Conservation (phyloP, 1,139 yeast genomes). For the Geotrichum bryndzae region DNA sequence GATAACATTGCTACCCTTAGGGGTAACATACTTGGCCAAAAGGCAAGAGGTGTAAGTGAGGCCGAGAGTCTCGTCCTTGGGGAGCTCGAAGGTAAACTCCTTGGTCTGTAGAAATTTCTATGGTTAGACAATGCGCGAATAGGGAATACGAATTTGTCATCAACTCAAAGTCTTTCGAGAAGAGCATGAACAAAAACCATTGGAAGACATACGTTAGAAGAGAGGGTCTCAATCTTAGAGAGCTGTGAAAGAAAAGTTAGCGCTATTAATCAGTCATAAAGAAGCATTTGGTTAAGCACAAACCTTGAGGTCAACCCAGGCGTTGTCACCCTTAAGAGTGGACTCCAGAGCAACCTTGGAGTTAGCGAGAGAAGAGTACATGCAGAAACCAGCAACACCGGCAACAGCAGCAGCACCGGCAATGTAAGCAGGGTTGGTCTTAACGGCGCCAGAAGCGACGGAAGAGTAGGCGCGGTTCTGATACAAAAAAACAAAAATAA, state of each 20-base stretch:
- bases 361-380: constrained; percentile 10
- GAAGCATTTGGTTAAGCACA: neutral
- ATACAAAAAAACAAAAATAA: neutral
- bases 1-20: constrained; percentile 81
- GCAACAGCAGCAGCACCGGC: constrained; percentile 12
- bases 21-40: constrained; percentile 66
- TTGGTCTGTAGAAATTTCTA: constrained; percentile 46
- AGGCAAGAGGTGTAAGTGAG: constrained; percentile 74
- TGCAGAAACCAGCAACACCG: constrained; percentile 6
- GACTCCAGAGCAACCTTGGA: constrained; percentile 11
- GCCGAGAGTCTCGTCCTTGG: constrained; percentile 68
- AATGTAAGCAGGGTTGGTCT: constrained; percentile 8
- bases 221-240: constrained; percentile 49
- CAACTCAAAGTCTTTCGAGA: neutral
- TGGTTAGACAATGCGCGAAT: neutral
- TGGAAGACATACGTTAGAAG: constrained; percentile 35
- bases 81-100: constrained; percentile 66
- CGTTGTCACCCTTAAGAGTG: constrained; percentile 17
- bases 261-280: neutral
- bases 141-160: neutral
- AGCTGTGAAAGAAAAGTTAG: constrained; percentile 29
- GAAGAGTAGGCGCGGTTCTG: constrained; percentile 2
- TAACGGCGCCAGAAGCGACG: constrained; percentile 1
- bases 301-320: constrained; percentile 17
- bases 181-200: neutral